Conservation (phyloP, 2,329 filamentous ascomycete genomes). For the Aureobasidium pullulans region DNA sequence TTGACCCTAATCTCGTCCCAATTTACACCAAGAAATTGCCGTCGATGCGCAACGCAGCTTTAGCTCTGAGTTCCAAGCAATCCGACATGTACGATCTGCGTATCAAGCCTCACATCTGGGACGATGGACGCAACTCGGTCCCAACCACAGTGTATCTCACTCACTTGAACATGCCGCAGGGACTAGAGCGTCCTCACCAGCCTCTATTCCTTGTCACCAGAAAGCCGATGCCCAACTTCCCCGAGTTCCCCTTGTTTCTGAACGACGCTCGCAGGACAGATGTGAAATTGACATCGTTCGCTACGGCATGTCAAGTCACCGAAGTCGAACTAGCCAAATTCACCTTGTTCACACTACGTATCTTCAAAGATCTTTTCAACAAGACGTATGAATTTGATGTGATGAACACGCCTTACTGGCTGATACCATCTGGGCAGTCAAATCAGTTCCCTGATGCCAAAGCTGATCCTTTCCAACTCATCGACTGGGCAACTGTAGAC, state of each 20-base stretch:
- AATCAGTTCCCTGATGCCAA: not conserved
- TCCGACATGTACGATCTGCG: conserved; percentile 68
- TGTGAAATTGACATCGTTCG: conserved; percentile 43
- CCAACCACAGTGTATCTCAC: conserved; percentile 55
- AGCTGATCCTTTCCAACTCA: conserved; percentile 13
- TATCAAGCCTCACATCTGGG: conserved; percentile 72
- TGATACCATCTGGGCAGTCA: conserved; percentile 50
- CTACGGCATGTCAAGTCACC: conserved; percentile 37
- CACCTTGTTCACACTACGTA: conserved; percentile 63
- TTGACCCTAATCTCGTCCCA: conserved; percentile 70
- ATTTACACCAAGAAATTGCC: conserved; percentile 65
- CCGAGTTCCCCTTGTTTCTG: conserved; percentile 65
- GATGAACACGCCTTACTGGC: conserved; percentile 70
- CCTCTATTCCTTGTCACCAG: conserved; percentile 68
- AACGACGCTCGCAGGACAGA: conserved; percentile 54
- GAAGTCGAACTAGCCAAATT: conserved; percentile 46
- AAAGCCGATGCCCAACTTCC: conserved; percentile 54
- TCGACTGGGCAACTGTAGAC: conserved; percentile 58
- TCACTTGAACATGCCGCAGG: conserved; percentile 53
- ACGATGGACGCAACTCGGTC: conserved; percentile 32
- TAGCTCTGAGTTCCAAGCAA: conserved; percentile 76
- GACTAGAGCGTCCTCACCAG: conserved; percentile 52
- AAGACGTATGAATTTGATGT: conserved; percentile 65
- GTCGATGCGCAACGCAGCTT: conserved; percentile 74
- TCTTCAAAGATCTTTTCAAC: conserved; percentile 83